Evolutionary conservation across 345 rosid species (phyloP), one percentile per base, ranked within the genome.

Genomic region (Rhodomyrtus tomentosa): DNA sequence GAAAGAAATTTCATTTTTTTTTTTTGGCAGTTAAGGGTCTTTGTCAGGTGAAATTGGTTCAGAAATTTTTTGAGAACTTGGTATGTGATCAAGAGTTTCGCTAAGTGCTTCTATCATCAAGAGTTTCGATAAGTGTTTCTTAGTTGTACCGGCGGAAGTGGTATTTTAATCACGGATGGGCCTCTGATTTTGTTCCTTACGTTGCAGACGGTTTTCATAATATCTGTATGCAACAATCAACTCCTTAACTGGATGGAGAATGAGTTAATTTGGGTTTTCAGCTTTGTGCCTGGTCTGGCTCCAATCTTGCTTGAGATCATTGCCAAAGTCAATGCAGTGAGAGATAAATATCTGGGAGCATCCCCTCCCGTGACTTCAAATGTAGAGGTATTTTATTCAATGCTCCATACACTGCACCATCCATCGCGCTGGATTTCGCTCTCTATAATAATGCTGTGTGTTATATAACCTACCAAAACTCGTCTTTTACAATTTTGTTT

Each of bases 191-290:
- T 52, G 38, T 20, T 86, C 76, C 82, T n/a, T 52, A 82, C 32
- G 55, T 58, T 87, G 92, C 93, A 97, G 99, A 96, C 98, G 0
- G 89, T 91, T 80, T 95, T 97, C 88, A 94, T 97, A 81, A 96
- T 97, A 86, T 94, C 92, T 21, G 95, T 97, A 20, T 95, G 99
- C 85, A 94, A 97, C 82, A 95, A 97, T 85, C 98, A 95, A 86
- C 94, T 97, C 73, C 96, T 95, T 40, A 88, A 93, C 87, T 96
- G 98, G 98, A 92, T 97, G 81, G 99, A 97, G 91, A 97, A 95
- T 59, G 98, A 95, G 87, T 83, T 95, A 74, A 94, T 97, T 51
- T 91, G 96, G 99, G 86, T 92, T 21, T 94, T 97, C 53, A 88
- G 96, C 91, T 87, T 91, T 86, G 87, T 96, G 36, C 99, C 99